Base-by-base conservation (phyloP, 176 grass and related monocot genomes). In the Lolium rigidum region DNA sequence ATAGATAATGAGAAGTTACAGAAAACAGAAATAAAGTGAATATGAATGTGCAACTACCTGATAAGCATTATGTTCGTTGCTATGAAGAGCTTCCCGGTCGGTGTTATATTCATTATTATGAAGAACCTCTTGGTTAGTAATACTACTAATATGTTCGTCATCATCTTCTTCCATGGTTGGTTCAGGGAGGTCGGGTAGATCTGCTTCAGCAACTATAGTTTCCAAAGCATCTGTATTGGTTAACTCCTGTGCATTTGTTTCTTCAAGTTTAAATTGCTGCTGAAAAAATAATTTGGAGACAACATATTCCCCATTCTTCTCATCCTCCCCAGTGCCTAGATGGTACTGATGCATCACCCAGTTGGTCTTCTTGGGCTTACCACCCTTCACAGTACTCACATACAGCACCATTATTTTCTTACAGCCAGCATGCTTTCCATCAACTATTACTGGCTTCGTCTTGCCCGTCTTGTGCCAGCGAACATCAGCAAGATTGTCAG, bases 341-440 rank as follows among this genome's bases (percentile, higher is more conserved):
- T 98, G 94, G 77, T 96, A 94, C 78, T 98, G 97, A 83, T 98
- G 97, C 80, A 96, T 98, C 65, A 98, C 97, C 97, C 97, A 98
- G 76, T 96, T 98, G 43, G 97, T 96, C 69, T 98, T 98, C 77
- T 92, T 90, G 25, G 94, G 59, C 80, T 94, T 96, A 3, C 74
- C 97, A 63, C 94, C 90, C 79, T 90, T 95, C n/a, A 66, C 68
- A 26, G 65, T 81, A 78, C 90, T 98, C 52, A 92, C 88, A 84
- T 98, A 98, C 13, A 98, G 85, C 26, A 98, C 92, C 97, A 98
- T 92, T 84, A 98, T 91, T 90, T 98, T 98, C 90, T 98, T 98
- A 76, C 92, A 94, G 21, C 97, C 97, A 25, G 92, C 22, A 4
- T 95, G 97, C 8, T 91, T 77, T 50, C 97, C 92, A 82, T 91